Percentiles rank a stretch among this genome's conserved stretches.
These are phyloP conservation scores for Fusarium devonianum DNA, from an alignment of 2,329 filamentous ascomycete genomes.

Conservation along the genomic window DNA sequence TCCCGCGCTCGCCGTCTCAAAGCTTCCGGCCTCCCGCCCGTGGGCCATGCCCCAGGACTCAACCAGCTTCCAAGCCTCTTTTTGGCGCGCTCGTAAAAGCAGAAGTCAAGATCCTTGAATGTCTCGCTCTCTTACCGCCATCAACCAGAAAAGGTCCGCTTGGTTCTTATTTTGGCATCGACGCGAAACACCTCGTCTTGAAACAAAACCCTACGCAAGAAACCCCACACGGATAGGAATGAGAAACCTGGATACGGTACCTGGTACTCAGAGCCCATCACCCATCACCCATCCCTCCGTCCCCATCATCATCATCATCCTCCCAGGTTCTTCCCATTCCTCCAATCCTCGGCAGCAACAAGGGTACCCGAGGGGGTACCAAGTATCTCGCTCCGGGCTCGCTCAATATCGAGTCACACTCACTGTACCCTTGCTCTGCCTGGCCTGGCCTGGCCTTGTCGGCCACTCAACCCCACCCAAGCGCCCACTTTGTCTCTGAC, in stretches of 20 bases:
- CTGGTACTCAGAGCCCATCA: constrained; percentile 14
- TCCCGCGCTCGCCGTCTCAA: constrained; percentile 37
- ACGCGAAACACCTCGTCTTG: constrained; percentile 11
- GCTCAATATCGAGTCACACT: constrained; percentile 29
- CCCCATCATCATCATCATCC: no score
- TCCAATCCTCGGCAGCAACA: constrained; percentile 15
- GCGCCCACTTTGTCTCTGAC: constrained; percentile 21
- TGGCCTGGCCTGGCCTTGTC: no score
- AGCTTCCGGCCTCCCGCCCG: constrained; percentile 36
- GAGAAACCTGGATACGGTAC: no score
- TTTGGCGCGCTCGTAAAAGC: constrained; percentile 3
- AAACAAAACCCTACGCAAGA: constrained; percentile 13
- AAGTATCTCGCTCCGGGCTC: constrained; percentile 13
- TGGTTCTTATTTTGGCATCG: constrained; percentile 16
- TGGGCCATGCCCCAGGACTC: constrained; percentile 17
- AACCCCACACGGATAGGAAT: constrained; percentile 8
- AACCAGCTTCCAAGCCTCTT: constrained; percentile 15
- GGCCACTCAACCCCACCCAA: constrained; percentile 33
- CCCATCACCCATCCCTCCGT: constrained; percentile 5
- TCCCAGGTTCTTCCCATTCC: neutral
- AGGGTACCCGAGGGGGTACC: constrained; percentile 31
- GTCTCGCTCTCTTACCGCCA: constrained; percentile 10
- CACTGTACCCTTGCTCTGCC: constrained; percentile 18
- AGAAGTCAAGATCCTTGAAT: neutral
- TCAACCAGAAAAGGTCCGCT: constrained; percentile 15